Evolutionary conservation across 306 rosid genomes (phyloP).

Genomic region (Macrotyloma uniflorum): DNA sequence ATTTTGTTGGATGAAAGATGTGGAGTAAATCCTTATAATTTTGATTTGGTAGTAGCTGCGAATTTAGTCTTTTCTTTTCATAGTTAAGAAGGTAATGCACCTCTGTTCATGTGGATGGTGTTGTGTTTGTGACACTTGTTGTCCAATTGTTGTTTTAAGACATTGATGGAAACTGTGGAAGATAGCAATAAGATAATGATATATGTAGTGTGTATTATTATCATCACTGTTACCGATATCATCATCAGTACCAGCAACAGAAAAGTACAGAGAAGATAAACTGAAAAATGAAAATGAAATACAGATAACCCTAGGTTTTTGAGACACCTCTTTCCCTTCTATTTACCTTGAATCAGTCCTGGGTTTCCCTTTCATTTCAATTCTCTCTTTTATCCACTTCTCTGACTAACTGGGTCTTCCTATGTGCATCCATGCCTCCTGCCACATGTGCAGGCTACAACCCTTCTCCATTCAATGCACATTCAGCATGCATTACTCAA

Average conservation of each 20-base stretch:
- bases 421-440: neutral
- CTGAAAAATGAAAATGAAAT: constrained; percentile 25
- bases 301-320: neutral
- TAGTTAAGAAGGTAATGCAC: constrained; percentile 35
- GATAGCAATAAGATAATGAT: constrained; percentile 4
- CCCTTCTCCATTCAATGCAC: neutral
- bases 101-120: constrained; percentile 2
- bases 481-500: neutral
- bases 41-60: neutral
- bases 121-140: constrained; percentile 13
- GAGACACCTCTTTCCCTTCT: neutral
- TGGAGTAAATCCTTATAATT: constrained; percentile 17
- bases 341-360: neutral
- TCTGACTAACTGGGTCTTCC: neutral
- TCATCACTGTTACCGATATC: constrained; percentile 15
- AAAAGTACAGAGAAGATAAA: constrained; percentile 23
- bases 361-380: neutral
- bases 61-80: neutral
- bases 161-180: constrained; percentile 19
- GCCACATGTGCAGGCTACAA: neutral
- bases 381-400: neutral
- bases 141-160: constrained; percentile 13
- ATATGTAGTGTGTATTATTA: neutral
- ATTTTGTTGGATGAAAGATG: constrained; percentile 29
- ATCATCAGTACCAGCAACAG: neutral